Percentiles rank a stretch among this genome's conserved stretches.
Conservation (phyloP, 2,329 filamentous ascomycete genomes). For the Coniochaeta prunicola region DNA sequence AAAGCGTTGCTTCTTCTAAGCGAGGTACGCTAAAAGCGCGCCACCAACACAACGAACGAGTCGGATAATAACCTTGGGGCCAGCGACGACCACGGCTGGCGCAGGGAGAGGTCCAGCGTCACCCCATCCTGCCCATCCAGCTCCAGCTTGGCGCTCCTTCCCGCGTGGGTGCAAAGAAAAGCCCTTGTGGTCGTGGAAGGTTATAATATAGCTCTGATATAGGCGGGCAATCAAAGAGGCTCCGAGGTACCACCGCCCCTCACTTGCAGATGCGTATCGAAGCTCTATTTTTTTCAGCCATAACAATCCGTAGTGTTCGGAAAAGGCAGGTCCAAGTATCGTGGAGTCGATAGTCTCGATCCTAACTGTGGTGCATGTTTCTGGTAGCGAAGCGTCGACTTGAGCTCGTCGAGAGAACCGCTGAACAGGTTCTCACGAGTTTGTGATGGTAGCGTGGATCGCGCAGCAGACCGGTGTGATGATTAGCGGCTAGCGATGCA, state of each 20-base stretch:
- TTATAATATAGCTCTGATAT: constrained; percentile 12
- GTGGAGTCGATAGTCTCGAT: neutral
- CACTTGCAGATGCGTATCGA: constrained; percentile 6
- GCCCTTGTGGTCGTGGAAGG: neutral
- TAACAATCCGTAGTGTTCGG: neutral
- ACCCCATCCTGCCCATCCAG: neutral
- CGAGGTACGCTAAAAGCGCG: neutral
- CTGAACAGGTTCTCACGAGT: neutral
- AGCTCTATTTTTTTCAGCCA: neutral
- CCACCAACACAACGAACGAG: neutral
- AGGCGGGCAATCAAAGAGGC: constrained; percentile 21
- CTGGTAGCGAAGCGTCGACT: neutral
- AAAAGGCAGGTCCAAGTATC: neutral
- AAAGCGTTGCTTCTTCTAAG: neutral
- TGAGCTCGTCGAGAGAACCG: neutral
- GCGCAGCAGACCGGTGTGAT: neutral
- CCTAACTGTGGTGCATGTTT: neutral
- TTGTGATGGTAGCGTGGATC: neutral
- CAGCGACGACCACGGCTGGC: neutral
- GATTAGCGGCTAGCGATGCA: neutral
- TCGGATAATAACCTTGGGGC: neutral
- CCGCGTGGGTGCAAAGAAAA: neutral
- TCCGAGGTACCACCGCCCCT: constrained; percentile 23
- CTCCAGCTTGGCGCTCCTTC: neutral
- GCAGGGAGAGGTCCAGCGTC: too few species aligned